phyloP scores from a whole-genome alignment of 2,329 filamentous ascomycete species.

The Canariomyces notabilis region DNA sequence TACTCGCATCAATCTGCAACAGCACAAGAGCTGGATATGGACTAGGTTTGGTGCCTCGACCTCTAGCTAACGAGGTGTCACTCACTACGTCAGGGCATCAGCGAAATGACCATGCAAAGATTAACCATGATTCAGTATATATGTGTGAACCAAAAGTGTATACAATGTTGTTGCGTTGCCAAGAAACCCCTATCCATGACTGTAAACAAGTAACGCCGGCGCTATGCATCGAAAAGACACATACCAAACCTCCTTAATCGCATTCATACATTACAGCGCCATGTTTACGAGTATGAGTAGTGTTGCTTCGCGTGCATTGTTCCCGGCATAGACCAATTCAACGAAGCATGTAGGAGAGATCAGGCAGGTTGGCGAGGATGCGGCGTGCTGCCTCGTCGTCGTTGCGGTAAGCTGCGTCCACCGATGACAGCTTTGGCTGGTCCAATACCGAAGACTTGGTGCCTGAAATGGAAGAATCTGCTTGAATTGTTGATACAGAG shows the following conservation, averaged over 20 bases:
- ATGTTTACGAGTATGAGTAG: neutral
- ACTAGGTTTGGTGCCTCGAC: too few relatives aligned
- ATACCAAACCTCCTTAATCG: neutral
- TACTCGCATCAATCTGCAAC: too few relatives aligned
- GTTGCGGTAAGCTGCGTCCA: neutral
- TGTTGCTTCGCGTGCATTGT: neutral
- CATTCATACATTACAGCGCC: too few relatives aligned
- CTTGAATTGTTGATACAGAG: neutral
- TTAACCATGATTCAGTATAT: too few relatives aligned
- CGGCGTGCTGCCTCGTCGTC: conserved; percentile 17
- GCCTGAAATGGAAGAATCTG: neutral
- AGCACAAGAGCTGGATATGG: too few relatives aligned
- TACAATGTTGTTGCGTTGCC: neutral
- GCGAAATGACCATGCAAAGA: too few relatives aligned
- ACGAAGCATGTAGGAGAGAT: conserved; percentile 34
- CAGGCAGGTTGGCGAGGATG: conserved; percentile 28
- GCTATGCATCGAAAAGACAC: conserved; percentile 6
- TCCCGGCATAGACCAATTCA: conserved; percentile 12
- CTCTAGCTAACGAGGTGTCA: too few relatives aligned
- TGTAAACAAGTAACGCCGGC: conserved; percentile 1
- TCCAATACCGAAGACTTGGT: neutral
- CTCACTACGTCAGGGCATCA: too few relatives aligned
- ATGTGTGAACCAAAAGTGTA: too few relatives aligned
- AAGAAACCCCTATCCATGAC: neutral
- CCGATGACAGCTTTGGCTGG: neutral